Conservation (phyloP, 495 filamentous ascomycete species). For the Cudoniella acicularis region DNA sequence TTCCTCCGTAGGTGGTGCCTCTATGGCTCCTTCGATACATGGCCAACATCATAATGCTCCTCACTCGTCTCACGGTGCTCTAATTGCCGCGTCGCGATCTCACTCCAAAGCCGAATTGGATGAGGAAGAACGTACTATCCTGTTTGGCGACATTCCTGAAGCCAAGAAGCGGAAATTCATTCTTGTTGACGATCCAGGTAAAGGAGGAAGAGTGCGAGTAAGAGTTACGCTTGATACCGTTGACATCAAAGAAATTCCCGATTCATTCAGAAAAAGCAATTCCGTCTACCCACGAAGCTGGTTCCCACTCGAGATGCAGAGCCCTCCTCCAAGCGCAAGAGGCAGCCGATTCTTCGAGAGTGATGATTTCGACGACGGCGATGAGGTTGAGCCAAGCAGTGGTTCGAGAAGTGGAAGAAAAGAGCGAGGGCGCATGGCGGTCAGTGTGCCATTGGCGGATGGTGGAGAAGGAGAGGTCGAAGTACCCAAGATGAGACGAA, state of each 20-base stretch:
- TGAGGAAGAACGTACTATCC: conserved; percentile 48
- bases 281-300: conserved; percentile 88
- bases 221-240: conserved; percentile 84
- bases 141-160: conserved; percentile 84
- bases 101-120: conserved; percentile 21
- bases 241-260: conserved; percentile 88
- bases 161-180: conserved; percentile 94
- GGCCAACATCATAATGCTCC: conserved; percentile 40
- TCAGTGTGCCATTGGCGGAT: conserved; percentile 72
- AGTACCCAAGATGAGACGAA: conserved; percentile 65
- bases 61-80: conserved; percentile 27
- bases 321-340: conserved; percentile 62
- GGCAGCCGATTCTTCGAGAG: conserved; percentile 64
- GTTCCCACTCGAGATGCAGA: conserved; percentile 83
- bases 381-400: conserved; percentile 37
- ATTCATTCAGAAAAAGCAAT: conserved; percentile 84
- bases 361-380: conserved; percentile 57
- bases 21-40: conserved; percentile 71
- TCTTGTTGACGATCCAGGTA: conserved; percentile 82
- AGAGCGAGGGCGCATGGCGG: conserved; percentile 45
- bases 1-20: conserved; percentile 47
- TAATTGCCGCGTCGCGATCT: conserved; percentile 15
- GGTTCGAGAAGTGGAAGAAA: conserved; percentile 4
- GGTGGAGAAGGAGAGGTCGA: conserved; percentile 63
- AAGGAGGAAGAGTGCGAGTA: conserved; percentile 74